These are phyloP conservation scores for Microcyclospora pomicola DNA, from an alignment of 2,329 filamentous ascomycete genomes.

Conservation along the genomic window DNA sequence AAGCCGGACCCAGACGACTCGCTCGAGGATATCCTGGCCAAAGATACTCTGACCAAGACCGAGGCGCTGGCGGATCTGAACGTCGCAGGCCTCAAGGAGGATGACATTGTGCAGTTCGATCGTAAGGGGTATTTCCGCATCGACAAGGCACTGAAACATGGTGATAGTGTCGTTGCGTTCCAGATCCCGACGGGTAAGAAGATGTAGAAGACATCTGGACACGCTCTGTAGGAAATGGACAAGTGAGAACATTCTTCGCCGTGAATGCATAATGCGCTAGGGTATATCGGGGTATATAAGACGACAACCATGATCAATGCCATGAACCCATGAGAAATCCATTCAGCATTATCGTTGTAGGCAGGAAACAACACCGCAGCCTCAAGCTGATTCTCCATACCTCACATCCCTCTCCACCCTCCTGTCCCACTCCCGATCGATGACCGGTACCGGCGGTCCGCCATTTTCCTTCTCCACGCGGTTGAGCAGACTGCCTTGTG, in stretches of 20 bases:
- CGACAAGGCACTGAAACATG: slow-evolving; percentile 49
- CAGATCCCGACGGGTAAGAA: slow-evolving; percentile 55
- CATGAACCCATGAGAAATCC: too few species aligned
- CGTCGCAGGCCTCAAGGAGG: slow-evolving; percentile 61
- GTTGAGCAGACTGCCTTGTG: slow-evolving; percentile 35
- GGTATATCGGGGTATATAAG: too few species aligned
- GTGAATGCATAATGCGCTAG: too few species aligned
- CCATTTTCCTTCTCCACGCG: slow-evolving; percentile 22
- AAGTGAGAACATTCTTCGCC: too few species aligned
- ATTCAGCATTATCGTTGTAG: too few species aligned
- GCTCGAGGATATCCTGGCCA: slow-evolving; percentile 70
- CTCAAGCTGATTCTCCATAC: too few species aligned
- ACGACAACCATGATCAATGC: too few species aligned
- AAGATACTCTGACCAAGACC: slow-evolving; percentile 58
- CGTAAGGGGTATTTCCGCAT: slow-evolving; percentile 84
- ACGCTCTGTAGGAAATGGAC: too few species aligned
- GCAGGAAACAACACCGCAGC: too few species aligned
- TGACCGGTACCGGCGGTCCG: slow-evolving; percentile 21
- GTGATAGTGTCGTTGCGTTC: slow-evolving; percentile 50
- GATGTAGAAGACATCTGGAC: slow-evolving; percentile 15
- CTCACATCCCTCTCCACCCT: slow-evolving; percentile 1
- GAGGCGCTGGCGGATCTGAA: slow-evolving; percentile 70
- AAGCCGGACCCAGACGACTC: slow-evolving; percentile 80
- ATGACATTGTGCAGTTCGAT: slow-evolving; percentile 92
- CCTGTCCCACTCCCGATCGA: slow-evolving; percentile 23